phyloP scores from a whole-genome alignment of 192 early-diverging fungal species.

The Coemansia sp. region DNA sequence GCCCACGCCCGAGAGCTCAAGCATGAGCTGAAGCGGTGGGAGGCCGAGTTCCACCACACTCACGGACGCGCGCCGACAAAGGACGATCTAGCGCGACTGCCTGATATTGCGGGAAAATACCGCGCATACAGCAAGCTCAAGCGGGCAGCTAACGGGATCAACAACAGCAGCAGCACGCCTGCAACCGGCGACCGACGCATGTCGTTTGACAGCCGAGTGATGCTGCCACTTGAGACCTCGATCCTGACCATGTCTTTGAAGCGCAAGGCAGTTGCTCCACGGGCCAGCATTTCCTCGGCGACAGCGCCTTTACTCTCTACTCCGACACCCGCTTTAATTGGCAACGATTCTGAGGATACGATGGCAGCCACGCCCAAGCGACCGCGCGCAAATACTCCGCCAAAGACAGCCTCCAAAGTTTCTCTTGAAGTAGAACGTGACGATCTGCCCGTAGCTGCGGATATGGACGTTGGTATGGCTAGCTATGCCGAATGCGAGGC shows the following conservation, averaged over 20 bases:
- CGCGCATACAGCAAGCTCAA: slow-evolving; percentile 42
- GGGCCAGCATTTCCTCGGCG: background rate
- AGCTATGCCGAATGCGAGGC: slow-evolving; percentile 9
- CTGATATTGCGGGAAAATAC: slow-evolving; percentile 40
- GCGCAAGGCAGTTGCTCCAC: slow-evolving; percentile 17
- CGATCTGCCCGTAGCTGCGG: background rate
- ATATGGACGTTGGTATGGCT: background rate
- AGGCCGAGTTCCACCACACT: slow-evolving; percentile 23
- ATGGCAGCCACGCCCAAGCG: slow-evolving; percentile 19
- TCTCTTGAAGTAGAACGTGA: no score
- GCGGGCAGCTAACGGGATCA: background rate
- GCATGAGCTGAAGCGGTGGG: slow-evolving; percentile 47
- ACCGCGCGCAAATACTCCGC: slow-evolving; percentile 5
- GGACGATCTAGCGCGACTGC: slow-evolving; percentile 16
- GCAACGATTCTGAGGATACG: background rate
- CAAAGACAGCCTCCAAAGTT: background rate
- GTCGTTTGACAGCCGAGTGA: background rate
- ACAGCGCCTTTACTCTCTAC: background rate
- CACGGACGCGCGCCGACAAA: slow-evolving; percentile 37
- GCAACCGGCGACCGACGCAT: no score
- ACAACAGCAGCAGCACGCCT: background rate
- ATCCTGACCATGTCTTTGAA: slow-evolving; percentile 20
- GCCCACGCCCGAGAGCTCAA: slow-evolving; percentile 26
- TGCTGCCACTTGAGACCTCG: slow-evolving; percentile 31
- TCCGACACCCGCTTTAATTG: background rate